Conservation (phyloP, 2,329 filamentous ascomycete genomes). For the Colletotrichum graminicola region DNA sequence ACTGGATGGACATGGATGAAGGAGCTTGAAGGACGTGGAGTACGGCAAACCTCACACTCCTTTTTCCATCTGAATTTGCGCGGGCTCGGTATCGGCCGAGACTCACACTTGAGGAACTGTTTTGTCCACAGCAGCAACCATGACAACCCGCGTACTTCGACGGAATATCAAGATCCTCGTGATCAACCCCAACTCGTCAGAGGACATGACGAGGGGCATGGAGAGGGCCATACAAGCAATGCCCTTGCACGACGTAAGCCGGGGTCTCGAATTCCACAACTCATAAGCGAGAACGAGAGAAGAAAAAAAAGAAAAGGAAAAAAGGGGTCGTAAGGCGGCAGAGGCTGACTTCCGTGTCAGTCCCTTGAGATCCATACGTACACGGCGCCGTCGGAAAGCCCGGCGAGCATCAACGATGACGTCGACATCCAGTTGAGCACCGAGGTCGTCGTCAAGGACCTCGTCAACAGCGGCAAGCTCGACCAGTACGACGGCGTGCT, state of each 20-base stretch:
- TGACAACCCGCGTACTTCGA: constrained; percentile 49
- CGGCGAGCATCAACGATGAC: constrained; percentile 83
- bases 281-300: not conserved
- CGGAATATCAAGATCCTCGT: constrained; percentile 69
- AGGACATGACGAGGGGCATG: constrained; percentile 77
- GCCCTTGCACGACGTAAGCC: constrained; percentile 53
- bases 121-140: constrained; percentile 28
- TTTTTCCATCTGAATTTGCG: not conserved
- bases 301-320: no score
- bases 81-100: not conserved
- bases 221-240: constrained; percentile 61
- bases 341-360: constrained; percentile 48
- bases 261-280: not conserved
- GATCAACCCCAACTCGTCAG: constrained; percentile 84
- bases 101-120: not conserved
- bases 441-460: constrained; percentile 68
- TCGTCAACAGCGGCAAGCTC: constrained; percentile 51
- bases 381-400: constrained; percentile 72
- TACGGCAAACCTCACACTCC: not conserved
- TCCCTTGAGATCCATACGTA: constrained; percentile 69
- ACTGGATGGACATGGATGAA: constrained; percentile 1
- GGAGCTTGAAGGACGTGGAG: constrained; percentile 13
- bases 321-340: not conserved
- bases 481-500: constrained; percentile 79
- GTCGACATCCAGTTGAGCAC: constrained; percentile 75